These are phyloP conservation scores for apple (Malus domestica) DNA, from an alignment of 306 rosid species.

Conservation along the genomic window DNA sequence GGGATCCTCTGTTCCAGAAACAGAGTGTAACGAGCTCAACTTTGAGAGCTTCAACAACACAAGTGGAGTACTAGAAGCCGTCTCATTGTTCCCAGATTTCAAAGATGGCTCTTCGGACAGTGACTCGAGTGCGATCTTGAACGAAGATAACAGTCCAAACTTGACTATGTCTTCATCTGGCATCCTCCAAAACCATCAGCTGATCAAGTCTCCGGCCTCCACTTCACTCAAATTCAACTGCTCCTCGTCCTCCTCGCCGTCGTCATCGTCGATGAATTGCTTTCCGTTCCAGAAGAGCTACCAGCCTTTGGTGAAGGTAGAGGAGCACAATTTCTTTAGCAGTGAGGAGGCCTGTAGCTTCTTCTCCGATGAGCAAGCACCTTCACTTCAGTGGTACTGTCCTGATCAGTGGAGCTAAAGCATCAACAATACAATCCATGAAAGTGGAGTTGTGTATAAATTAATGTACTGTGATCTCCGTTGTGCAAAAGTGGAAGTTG, in stretches of 20 bases:
- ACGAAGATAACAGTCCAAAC: conserved; percentile 64
- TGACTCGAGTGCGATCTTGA: conserved; percentile 81
- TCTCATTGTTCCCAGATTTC: conserved; percentile 41
- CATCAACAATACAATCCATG: background rate
- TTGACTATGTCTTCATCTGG: conserved; percentile 44
- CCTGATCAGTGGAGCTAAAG: conserved; percentile 54
- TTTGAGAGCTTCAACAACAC: conserved; percentile 30
- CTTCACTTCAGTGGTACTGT: conserved; percentile 79
- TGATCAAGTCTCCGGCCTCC: conserved; percentile 34
- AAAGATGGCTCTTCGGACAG: conserved; percentile 92
- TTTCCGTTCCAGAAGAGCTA: conserved; percentile 52
- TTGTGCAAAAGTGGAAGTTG: conserved; percentile 12
- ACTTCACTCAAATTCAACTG: conserved; percentile 35
- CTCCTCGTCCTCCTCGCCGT: conserved; percentile 28
- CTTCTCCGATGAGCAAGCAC: conserved; percentile 90
- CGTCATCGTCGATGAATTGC: conserved; percentile 39
- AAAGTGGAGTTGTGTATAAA: conserved; percentile 10
- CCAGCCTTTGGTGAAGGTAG: conserved; percentile 64
- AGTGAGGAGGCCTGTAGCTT: conserved; percentile 76
- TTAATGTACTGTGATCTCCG: conserved; percentile 5
- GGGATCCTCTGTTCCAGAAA: conserved; percentile 25
- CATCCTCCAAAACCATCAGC: conserved; percentile 33
- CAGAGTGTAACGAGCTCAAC: conserved; percentile 38
- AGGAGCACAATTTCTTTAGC: conserved; percentile 85
- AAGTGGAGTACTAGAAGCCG: conserved; percentile 15